These are phyloP conservation scores for Penicillium maclennaniae DNA, from an alignment of 495 filamentous ascomycete species.

Conservation along the genomic window DNA sequence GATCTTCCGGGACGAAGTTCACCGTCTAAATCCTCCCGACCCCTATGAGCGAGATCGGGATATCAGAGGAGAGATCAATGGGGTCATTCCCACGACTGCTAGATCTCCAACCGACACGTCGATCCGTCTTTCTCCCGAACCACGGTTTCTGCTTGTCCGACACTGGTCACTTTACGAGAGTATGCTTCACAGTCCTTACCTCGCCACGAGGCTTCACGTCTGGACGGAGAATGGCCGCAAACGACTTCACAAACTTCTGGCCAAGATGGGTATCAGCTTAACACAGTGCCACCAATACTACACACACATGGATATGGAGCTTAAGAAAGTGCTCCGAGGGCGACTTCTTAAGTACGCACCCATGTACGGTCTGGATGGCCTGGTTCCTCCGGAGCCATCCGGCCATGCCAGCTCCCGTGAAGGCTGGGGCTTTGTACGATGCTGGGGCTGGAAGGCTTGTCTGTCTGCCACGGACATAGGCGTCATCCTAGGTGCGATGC, in stretches of 20 bases:
- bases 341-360: slow-evolving; percentile 86
- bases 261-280: slow-evolving; percentile 96
- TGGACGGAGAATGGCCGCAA: slow-evolving; percentile 90
- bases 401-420: slow-evolving; percentile 54
- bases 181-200: slow-evolving; percentile 95
- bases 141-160: slow-evolving; percentile 85
- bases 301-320: slow-evolving; percentile 96
- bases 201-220: slow-evolving; percentile 87
- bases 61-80: slow-evolving; percentile 56
- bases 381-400: slow-evolving; percentile 69
- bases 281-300: slow-evolving; percentile 93
- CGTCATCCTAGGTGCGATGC: slow-evolving; percentile 81
- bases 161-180: slow-evolving; percentile 98
- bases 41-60: slow-evolving; percentile 52
- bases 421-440: slow-evolving; percentile 94
- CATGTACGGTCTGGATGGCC: slow-evolving; percentile 84
- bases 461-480: slow-evolving; percentile 88
- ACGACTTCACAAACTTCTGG: slow-evolving; percentile 89
- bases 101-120: slow-evolving; percentile 84
- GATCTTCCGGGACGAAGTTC: slow-evolving; percentile 87
- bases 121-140: slow-evolving; percentile 91
- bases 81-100: slow-evolving; percentile 83
- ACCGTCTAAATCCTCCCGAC: slow-evolving; percentile 85
- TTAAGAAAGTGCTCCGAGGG: slow-evolving; percentile 83
- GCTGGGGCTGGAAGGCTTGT: slow-evolving; percentile 96